A percentile compares a stretch with the other conserved stretches of the same genome.
Evolutionary conservation across 1,284 basidiomycete genomes (phyloP).

Genomic region (Cryptococcus sp.): DNA sequence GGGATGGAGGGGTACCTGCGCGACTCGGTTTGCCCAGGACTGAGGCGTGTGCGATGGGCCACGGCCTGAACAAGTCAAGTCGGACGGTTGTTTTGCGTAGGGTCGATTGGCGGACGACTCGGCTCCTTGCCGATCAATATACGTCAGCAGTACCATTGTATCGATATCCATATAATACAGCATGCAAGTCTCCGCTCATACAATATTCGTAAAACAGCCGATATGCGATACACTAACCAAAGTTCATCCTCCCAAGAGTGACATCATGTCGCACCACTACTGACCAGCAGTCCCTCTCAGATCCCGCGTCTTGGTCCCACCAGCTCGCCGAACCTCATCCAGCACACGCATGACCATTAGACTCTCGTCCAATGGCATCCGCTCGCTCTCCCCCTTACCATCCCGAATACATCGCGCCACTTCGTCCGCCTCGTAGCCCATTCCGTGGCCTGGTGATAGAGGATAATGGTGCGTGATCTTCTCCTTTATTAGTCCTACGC

Average conservation of each 20-base stretch:
- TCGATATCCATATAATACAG: too few relatives aligned
- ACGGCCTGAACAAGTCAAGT: not conserved
- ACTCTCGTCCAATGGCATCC: constrained; percentile 72
- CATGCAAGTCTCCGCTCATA: too few relatives aligned
- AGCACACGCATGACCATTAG: constrained; percentile 56
- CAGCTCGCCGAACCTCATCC: constrained; percentile 8
- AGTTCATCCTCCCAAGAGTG: too few relatives aligned
- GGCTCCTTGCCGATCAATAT: too few relatives aligned
- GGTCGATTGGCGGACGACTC: too few relatives aligned
- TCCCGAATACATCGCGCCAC: constrained; percentile 73
- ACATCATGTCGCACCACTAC: too few relatives aligned
- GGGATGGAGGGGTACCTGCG: too few relatives aligned
- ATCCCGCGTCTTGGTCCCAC: constrained; percentile 5
- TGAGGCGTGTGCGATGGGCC: too few relatives aligned
- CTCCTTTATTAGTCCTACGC: constrained; percentile 3
- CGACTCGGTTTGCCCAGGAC: too few relatives aligned
- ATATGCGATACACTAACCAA: too few relatives aligned
- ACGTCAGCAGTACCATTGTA: too few relatives aligned
- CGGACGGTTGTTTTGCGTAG: not conserved
- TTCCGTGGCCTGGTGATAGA: constrained; percentile 14
- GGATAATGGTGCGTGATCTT: constrained; percentile 14
- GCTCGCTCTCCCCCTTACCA: constrained; percentile 66
- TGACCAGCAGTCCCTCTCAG: constrained; percentile 6
- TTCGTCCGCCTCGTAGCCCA: constrained; percentile 55
- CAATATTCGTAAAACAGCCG: too few relatives aligned